These are phyloP conservation scores for Leishmania guyanensis DNA, from an alignment of 208 protist species.

Conservation along the genomic window DNA sequence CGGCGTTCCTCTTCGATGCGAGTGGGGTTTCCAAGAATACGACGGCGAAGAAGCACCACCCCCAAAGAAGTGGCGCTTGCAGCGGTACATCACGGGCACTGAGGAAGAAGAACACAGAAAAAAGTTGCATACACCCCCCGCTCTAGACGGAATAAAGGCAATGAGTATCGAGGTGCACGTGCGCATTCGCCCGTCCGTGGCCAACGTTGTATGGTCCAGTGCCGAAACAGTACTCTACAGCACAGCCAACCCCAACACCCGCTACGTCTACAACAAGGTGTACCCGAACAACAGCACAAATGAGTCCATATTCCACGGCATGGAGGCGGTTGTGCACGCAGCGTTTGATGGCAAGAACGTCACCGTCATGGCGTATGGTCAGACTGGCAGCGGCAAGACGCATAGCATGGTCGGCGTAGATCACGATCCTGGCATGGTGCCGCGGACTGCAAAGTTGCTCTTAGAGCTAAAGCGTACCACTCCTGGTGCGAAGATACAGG, in stretches of 20 bases:
- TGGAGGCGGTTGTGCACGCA: slow-evolving; percentile 80
- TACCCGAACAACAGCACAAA: slow-evolving; percentile 80
- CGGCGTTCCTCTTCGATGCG: neutral
- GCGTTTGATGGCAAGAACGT: slow-evolving; percentile 81
- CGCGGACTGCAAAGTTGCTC: slow-evolving; percentile 61
- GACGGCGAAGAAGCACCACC: neutral
- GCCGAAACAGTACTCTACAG: slow-evolving; percentile 87
- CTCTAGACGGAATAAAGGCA: neutral
- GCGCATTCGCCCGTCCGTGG: slow-evolving; percentile 69
- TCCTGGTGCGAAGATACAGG: slow-evolving; percentile 47
- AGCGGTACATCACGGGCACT: neutral
- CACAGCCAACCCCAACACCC: slow-evolving; percentile 73
- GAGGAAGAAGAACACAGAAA: neutral
- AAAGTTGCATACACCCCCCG: neutral
- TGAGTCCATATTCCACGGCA: slow-evolving; percentile 71
- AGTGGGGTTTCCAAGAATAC: neutral
- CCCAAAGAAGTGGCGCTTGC: neutral
- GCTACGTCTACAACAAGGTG: slow-evolving; percentile 88
- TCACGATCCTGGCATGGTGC: slow-evolving; percentile 47
- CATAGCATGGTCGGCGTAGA: slow-evolving; percentile 86
- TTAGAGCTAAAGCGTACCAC: slow-evolving; percentile 58
- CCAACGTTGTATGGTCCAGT: slow-evolving; percentile 74
- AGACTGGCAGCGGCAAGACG: slow-evolving; percentile 94
- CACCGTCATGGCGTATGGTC: slow-evolving; percentile 88
- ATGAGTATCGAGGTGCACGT: slow-evolving; percentile 93